Evolutionary conservation across 2,329 filamentous ascomycete genomes (phyloP).

Genomic region (Waltergamsia citrina): DNA sequence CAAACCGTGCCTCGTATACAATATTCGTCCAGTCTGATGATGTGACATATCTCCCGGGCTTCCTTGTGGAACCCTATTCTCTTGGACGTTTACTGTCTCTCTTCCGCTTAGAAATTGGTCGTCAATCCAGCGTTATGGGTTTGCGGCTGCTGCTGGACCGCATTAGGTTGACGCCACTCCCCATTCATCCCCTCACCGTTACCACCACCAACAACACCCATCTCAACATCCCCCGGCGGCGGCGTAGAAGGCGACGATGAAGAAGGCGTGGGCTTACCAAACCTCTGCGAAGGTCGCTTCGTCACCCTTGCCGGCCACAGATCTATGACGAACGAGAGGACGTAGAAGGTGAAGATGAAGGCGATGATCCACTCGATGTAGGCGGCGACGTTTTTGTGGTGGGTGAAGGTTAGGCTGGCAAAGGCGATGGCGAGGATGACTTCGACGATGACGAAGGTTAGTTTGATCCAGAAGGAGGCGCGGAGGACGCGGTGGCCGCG

Average conservation of each 20-base stretch:
- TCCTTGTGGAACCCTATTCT: no score
- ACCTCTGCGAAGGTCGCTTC: conserved; percentile 23
- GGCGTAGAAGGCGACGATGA: no score
- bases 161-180: no score
- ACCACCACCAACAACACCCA: no score
- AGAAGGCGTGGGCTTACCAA: conserved; percentile 13
- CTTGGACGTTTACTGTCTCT: no score
- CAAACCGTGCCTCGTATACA: no score
- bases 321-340: conserved; percentile 80
- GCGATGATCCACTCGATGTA: conserved; percentile 73
- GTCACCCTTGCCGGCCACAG: conserved; percentile 68
- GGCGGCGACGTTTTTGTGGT: conserved; percentile 56
- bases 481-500: conserved; percentile 65
- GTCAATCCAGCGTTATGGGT: no score
- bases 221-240: conserved; percentile 14
- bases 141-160: no score
- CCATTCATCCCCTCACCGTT: no score
- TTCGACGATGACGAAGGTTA: conserved; percentile 75
- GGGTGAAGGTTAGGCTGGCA: conserved; percentile 40
- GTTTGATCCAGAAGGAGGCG: conserved; percentile 79
- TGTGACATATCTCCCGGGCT: no score
- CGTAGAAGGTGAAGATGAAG: conserved; percentile 80
- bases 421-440: conserved; percentile 66
- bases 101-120: no score
- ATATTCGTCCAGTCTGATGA: no score